Evolutionary conservation across 2,329 filamentous ascomycete genomes (phyloP), one percentile per base, ranked within the genome.

Genomic region (Pezicula neosporulosa): DNA sequence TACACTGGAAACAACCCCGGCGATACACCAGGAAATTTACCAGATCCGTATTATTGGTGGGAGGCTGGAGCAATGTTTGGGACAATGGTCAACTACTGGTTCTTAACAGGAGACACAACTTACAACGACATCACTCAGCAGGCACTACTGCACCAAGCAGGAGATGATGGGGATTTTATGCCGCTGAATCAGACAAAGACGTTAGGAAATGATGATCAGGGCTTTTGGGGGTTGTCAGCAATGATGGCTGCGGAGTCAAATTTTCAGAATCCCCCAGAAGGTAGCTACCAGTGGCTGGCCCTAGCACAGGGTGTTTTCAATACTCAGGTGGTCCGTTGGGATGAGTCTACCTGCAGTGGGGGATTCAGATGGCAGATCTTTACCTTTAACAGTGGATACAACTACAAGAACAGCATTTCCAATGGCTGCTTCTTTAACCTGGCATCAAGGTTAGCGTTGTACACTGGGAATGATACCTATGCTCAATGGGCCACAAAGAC

Each of bases 281-380:
- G 76, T 49, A 57, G 82, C 56, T 84, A 85, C 1, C 74, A 81
- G 58, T 90, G 86, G 82, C 74, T 89, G 4, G 81, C 84, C 4
- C 77, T 94, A 7, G 88, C 86, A 2, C 84, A 90, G 66, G 87
- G 85, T 44, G 87, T 90, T 30, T 94, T 93, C 73, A 89, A 94
- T 67, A 85, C 83, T 4, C 88, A 92, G 63, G 82, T 81, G 2
- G 73, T 75, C 18, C 80, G 88, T 41, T 94, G 88, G 89, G 88
- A 92, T 56, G 74, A 68, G 0, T 68, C 74, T 0, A 72, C 80
- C 49, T 95, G 90, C 60, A 75, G 74, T 15, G 90, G 89, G 35
- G 90, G 90, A 6, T 68, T 94, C 43, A 80, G 87, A 53, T 93
- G 89, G 89, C 90, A 96, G 70, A 91, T 95, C 45, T 93, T 88